Conservation (phyloP, 1,139 yeast species). For the Chernovozyma sophiae-reginae region DNA sequence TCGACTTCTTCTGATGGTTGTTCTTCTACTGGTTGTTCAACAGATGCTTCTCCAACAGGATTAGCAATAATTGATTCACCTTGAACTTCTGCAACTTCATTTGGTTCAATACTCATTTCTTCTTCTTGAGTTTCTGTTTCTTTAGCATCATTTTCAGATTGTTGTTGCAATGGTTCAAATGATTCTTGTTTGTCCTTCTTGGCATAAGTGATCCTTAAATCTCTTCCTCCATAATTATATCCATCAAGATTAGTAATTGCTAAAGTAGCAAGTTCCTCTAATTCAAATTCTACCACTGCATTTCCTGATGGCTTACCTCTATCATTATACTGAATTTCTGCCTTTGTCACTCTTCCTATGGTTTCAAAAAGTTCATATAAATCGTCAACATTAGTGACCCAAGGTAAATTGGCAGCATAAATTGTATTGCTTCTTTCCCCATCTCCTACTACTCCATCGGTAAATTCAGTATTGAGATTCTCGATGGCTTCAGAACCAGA, state of each 20-base stretch:
- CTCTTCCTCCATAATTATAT: slow-evolving; percentile 83
- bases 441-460: slow-evolving; percentile 57
- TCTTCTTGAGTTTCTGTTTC: slow-evolving; percentile 1
- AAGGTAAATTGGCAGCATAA: slow-evolving; percentile 78
- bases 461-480: slow-evolving; percentile 47
- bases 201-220: slow-evolving; percentile 63
- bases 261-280: slow-evolving; percentile 63
- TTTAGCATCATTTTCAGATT: neutral
- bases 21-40: neutral
- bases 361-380: slow-evolving; percentile 83
- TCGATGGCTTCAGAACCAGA: slow-evolving; percentile 6
- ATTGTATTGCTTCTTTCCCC: slow-evolving; percentile 67
- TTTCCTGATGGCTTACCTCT: slow-evolving; percentile 74
- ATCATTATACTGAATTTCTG: slow-evolving; percentile 68
- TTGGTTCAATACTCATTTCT: neutral
- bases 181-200: slow-evolving; percentile 13
- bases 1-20: neutral
- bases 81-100: neutral
- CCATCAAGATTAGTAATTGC: slow-evolving; percentile 73
- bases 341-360: slow-evolving; percentile 70
- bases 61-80: neutral
- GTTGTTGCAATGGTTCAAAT: neutral
- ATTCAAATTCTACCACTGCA: slow-evolving; percentile 79
- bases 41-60: neutral
- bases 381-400: slow-evolving; percentile 82